Evolutionary conservation across 208 protist species (phyloP).

Genomic region (Phytomonas francai): DNA sequence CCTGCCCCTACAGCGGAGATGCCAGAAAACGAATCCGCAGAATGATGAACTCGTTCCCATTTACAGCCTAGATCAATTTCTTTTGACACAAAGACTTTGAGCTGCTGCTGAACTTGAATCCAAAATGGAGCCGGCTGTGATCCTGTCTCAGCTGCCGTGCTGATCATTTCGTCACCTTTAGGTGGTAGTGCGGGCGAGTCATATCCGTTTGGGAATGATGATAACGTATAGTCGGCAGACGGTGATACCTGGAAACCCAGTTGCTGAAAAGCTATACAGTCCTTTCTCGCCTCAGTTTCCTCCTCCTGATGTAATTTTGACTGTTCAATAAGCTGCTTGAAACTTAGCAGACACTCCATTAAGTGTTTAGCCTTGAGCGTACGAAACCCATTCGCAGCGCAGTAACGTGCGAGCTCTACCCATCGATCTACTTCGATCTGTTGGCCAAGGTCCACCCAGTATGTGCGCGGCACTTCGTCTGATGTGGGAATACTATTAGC

Average conservation of each 20-base stretch:
- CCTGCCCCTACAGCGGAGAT: not conserved
- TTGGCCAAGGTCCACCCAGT: constrained; percentile 52
- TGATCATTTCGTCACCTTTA: not conserved
- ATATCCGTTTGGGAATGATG: not conserved
- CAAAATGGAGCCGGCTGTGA: not conserved
- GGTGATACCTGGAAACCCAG: not conserved
- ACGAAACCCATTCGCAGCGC: constrained; percentile 37
- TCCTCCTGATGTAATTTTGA: not conserved
- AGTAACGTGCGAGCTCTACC: constrained; percentile 59
- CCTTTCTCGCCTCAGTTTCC: not conserved
- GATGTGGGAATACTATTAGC: constrained; percentile 14
- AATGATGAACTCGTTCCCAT: not conserved
- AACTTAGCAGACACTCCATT: constrained; percentile 25
- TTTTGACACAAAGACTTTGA: not conserved
- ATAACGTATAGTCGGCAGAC: not conserved
- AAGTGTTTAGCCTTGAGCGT: constrained; percentile 58
- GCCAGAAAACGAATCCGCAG: not conserved
- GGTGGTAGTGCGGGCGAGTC: not conserved
- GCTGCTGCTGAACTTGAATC: not conserved
- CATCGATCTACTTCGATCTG: constrained; percentile 67
- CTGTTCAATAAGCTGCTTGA: not conserved
- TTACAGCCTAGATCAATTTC: not conserved
- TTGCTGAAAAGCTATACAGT: not conserved
- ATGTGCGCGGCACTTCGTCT: constrained; percentile 10
- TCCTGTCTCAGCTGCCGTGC: not conserved